Evolutionary conservation across 257 asterid genomes (phyloP).

Genomic region (Cynanchum wilfordii): DNA sequence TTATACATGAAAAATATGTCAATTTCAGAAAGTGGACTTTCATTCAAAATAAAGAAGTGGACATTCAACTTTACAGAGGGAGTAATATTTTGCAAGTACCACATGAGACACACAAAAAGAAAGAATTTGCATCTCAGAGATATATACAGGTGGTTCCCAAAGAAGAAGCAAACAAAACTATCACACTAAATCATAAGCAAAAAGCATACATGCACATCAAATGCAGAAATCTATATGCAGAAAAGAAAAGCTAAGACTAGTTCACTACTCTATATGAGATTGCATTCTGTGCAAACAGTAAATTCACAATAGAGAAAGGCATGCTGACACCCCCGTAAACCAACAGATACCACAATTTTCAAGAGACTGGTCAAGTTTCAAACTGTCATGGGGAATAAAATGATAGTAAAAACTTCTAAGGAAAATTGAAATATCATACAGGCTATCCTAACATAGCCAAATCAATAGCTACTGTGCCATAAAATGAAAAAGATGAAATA

Average conservation of each 20-base stretch:
- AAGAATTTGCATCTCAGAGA: background rate
- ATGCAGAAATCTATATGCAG: background rate
- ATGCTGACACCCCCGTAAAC: background rate
- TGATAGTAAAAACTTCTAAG: background rate
- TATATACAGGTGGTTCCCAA: background rate
- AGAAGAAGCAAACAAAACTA: background rate
- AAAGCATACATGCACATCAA: background rate
- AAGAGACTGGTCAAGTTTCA: background rate
- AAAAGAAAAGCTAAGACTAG: background rate
- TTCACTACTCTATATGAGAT: background rate
- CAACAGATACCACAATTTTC: background rate
- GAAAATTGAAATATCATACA: background rate
- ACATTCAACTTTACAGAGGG: background rate
- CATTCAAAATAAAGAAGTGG: no score
- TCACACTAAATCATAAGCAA: background rate
- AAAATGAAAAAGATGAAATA: slow-evolving; percentile 15
- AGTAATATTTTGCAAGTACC: background rate
- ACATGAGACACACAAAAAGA: background rate
- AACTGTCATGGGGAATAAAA: background rate
- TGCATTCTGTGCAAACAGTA: background rate
- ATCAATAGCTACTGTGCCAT: background rate
- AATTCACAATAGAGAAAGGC: background rate
- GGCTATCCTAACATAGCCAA: background rate
- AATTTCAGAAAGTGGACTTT: background rate
- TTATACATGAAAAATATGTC: background rate